These are phyloP conservation scores for Meripilus lineatus DNA, from an alignment of 1,284 basidiomycete species.

Conservation along the genomic window DNA sequence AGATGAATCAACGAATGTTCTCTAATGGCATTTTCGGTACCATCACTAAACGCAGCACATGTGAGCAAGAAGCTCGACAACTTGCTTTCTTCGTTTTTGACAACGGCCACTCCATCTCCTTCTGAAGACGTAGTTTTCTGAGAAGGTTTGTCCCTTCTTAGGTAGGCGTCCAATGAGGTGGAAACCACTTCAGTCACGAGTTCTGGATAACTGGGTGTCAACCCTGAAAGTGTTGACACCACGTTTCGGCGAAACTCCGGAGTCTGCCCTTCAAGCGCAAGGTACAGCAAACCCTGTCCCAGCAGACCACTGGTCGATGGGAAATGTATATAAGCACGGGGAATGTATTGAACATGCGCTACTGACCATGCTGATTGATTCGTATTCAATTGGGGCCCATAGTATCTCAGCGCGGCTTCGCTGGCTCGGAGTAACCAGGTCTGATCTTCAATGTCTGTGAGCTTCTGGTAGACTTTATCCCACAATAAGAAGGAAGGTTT, in stretches of 20 bases:
- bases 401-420: slow-evolving; percentile 46
- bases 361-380: slow-evolving; percentile 56
- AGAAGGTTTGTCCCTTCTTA: slow-evolving; percentile 27
- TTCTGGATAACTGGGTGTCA: slow-evolving; percentile 32
- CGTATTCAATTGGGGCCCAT: slow-evolving; percentile 50
- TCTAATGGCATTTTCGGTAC: slow-evolving; percentile 30
- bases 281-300: slow-evolving; percentile 64
- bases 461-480: slow-evolving; percentile 82
- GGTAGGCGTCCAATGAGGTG: slow-evolving; percentile 47
- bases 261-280: slow-evolving; percentile 55
- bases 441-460: slow-evolving; percentile 62
- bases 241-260: slow-evolving; percentile 49
- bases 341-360: slow-evolving; percentile 2
- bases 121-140: slow-evolving; percentile 15
- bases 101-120: slow-evolving; percentile 28
- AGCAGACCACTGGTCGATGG: slow-evolving; percentile 25
- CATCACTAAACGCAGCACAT: slow-evolving; percentile 38
- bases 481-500: slow-evolving; percentile 86
- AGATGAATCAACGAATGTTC: slow-evolving; percentile 50
- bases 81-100: slow-evolving; percentile 40
- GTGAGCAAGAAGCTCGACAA: slow-evolving; percentile 49
- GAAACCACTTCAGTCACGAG: slow-evolving; percentile 49
- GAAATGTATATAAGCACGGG: not conserved
- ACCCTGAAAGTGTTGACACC: slow-evolving; percentile 37
- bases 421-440: slow-evolving; percentile 74